phyloP scores from a whole-genome alignment of 495 filamentous ascomycete species.

The Clavariopsis aquatica region DNA sequence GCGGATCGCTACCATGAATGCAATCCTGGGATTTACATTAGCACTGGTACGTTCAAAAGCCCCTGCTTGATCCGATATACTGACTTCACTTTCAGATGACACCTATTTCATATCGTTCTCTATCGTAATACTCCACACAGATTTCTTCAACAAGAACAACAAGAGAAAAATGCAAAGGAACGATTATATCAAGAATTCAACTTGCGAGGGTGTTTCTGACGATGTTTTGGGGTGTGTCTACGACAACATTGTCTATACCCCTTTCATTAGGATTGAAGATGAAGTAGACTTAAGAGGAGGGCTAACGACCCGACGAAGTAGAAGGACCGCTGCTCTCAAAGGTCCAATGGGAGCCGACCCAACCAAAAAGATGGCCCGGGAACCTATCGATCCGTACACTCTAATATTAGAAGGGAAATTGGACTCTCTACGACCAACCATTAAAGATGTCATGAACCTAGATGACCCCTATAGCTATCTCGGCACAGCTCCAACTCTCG shows the following conservation, averaged over 20 bases:
- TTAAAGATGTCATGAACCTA: slow-evolving; percentile 88
- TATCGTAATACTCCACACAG: slow-evolving; percentile 91
- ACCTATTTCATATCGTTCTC: slow-evolving; percentile 98
- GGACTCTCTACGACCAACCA: slow-evolving; percentile 74
- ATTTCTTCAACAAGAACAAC: slow-evolving; percentile 99
- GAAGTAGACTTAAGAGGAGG: slow-evolving; percentile 77
- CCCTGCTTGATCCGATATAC: slow-evolving; percentile 13
- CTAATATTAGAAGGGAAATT: slow-evolving; percentile 87
- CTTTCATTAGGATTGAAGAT: slow-evolving; percentile 95
- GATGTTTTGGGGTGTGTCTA: slow-evolving; percentile 96
- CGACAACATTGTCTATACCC: slow-evolving; percentile 96
- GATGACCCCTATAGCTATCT: slow-evolving; percentile 91
- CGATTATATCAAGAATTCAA: slow-evolving; percentile 93
- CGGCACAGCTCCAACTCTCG: slow-evolving; percentile 69
- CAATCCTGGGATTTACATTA: slow-evolving; percentile 92
- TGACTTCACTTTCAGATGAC: slow-evolving; percentile 60
- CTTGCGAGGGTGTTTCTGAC: slow-evolving; percentile 79
- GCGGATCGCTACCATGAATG: slow-evolving; percentile 97
- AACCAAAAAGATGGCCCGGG: slow-evolving; percentile 64
- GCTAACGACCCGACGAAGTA: slow-evolving; percentile 65
- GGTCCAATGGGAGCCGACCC: slow-evolving; percentile 63
- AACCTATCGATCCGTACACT: slow-evolving; percentile 93
- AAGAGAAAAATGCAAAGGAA: slow-evolving; percentile 98
- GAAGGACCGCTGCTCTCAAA: slow-evolving; percentile 67
- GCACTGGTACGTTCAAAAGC: slow-evolving; percentile 57